phyloP scores from a whole-genome alignment of 306 rosid species.

The Gynostemma pentaphyllum region DNA sequence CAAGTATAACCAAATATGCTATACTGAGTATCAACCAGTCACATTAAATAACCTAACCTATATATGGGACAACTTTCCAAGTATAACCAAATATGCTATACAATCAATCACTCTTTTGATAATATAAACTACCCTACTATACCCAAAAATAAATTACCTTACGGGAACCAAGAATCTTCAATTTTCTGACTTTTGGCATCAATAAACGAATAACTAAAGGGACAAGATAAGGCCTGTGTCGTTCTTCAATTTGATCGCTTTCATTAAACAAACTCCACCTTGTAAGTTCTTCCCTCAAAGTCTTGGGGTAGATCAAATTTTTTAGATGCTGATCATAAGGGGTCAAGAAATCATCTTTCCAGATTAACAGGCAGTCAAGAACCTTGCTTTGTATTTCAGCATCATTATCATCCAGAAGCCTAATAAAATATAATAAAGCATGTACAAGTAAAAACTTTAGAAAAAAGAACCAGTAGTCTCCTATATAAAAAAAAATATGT shows the following conservation, averaged over 20 bases:
- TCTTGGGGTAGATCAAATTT: conserved; percentile 43
- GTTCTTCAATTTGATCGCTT: conserved; percentile 45
- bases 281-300: conserved; percentile 72
- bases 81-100: not conserved
- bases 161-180: conserved; percentile 73
- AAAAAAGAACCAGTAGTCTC: not conserved
- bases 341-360: conserved; percentile 67
- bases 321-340: conserved; percentile 62
- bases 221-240: conserved; percentile 56
- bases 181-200: conserved; percentile 80
- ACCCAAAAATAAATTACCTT: conserved; percentile 38
- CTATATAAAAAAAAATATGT: not conserved
- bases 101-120: not conserved
- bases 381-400: conserved; percentile 73
- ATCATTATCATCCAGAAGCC: conserved; percentile 88
- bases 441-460: not conserved
- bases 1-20: not conserved
- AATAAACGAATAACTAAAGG: conserved; percentile 68
- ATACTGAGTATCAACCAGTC: not conserved
- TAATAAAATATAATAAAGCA: conserved; percentile 25
- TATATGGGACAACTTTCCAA: not conserved
- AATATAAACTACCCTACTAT: not conserved
- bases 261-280: conserved; percentile 82
- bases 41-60: not conserved
- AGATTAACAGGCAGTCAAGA: conserved; percentile 64